Evolutionary conservation across 495 filamentous ascomycete genomes (phyloP), one percentile per base, ranked within the genome.

Genomic region (Neurospora sublineolata): DNA sequence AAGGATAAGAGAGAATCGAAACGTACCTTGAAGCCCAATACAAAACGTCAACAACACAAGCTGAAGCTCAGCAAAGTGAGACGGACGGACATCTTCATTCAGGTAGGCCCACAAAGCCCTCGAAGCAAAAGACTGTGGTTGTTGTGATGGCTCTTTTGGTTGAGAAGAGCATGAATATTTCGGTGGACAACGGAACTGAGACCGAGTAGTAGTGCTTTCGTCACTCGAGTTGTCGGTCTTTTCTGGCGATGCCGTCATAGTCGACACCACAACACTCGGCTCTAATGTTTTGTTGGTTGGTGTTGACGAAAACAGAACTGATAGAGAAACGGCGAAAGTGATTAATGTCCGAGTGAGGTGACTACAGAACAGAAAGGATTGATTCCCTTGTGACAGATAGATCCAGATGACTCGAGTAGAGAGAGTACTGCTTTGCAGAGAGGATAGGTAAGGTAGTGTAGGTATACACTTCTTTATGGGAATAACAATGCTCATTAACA

Each of bases 31-130:
- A 16, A 82, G 68, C 12, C 80, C 80, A 41, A 77, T 78, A 69
- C 77, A 84, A 75, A 85, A 82, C 1, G 83, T 85, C 33, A 84
- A 74, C 64, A 85, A 71, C 5, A 83, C 68, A 16, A 85, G 76
- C 70, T 84, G 76, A 16, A 83, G 37, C 52, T 85, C 84, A 20
- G 76, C 80, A 72, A 84, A 79, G 30, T 38, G 46, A 0, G 80
- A 80, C 9, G 81, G 73, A 18, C 78, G 72, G 46, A 85, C 74
- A n/a, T 76, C 69, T 40, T 79, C 78, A 37, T 78, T 75, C 73
- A 85, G 77, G 58, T 85, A 76, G 20, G 68, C 36, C 80, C 82
- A n/a, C n/a, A n/a, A 81, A 70, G 74, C 68, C 68, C 73, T 79
- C 0, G 78, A 78, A 37, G 70, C 36, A 16, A 75, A 70, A 18